Base-by-base conservation (phyloP, 345 rosid species). In the Linum tenue region DNA sequence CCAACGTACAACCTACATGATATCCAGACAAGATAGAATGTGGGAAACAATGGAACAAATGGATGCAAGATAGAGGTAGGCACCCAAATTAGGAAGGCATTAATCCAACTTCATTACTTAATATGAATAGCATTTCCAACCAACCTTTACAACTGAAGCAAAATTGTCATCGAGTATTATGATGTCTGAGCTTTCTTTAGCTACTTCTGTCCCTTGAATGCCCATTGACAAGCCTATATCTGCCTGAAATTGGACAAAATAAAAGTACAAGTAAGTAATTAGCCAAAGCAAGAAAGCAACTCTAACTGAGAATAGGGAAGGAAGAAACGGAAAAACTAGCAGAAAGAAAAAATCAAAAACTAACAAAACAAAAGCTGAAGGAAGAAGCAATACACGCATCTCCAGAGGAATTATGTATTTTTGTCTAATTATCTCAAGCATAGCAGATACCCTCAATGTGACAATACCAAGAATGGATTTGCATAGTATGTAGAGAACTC, bases 1-100 rank as follows among this genome's bases (percentile, higher is more conserved):
- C 89, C 92, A 82, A 35, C 97, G 90, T 56, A 92, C 96, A 80
- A 92, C 98, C 99, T 94, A 55, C 78, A 63, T 62, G 51, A 39
- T 70, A 69, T 10, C 56, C 37, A 65, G 51, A 69, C 56, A 36
- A 36, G 37, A 57, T 17, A 57, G 37, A 57, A 57, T 37, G 8
- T 35, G 31, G 31, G 7, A 56, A 14, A n/a, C 22, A 56, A 56
- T 0, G 59, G 5, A 56, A 11, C 17, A 22, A 56, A 43, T 1
- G 50, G 50, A 7, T 43, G 6, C 31, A 22, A 22, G 31, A 22
- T 22, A 22, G 31, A 22, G 31, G 31, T 22, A 22, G 31, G 31
- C 31, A 22, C 31, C 31, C 31, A 22, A 5, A 22, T 22, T 22
- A 22, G 31, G 31, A 22, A 22, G 31, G 31, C 31, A 22, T 22